Evolutionary conservation across 495 filamentous ascomycete genomes (phyloP), one percentile per base, ranked within the genome.

Genomic region (Massariosphaeria phaeospora): DNA sequence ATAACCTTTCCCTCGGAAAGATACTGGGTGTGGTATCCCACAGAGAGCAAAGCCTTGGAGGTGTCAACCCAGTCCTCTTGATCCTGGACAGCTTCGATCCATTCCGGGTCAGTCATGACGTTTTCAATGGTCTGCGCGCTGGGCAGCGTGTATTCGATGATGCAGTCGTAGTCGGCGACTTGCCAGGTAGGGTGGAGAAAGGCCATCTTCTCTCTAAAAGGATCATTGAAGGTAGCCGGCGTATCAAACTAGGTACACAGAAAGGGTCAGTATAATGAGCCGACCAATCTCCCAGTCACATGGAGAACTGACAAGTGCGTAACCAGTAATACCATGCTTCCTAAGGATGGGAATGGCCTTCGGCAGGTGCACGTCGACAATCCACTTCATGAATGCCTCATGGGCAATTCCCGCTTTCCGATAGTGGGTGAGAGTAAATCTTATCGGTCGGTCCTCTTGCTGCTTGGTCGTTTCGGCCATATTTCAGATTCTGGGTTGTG

Each of bases 21-120:
- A 40, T 40, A 40, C 36, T 40, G 36, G 18, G 36, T 40, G 36
- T 40, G 36, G 36, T 40, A 40, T 40, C 36, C 36, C 36, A 40
- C 9, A 40, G 36, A 40, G 11, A 40, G 11, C 36, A 40, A 40
- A 40, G 36, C 36, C 18, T 20, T 40, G 36, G 36, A 40, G 18
- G 36, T 40, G 36, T 40, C 36, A 40, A 40, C 36, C 36, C 36
- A 40, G 18, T 40, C 36, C 36, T 40, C 36, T 40, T 40, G 36
- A 40, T 40, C 36, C 36, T 40, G 36, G 36, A 12, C 10, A 15
- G 18, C 36, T 40, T 40, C 36, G 36, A 40, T 40, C 36, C 36
- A 40, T 40, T 40, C 36, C 10, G 36, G 36, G 36, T 40, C 36
- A 15, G 18, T 40, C 36, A 40, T 40, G 10, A 40, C 18, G 11